phyloP scores from a whole-genome alignment of 139 green algal species.

The Tetraselmis chui region DNA sequence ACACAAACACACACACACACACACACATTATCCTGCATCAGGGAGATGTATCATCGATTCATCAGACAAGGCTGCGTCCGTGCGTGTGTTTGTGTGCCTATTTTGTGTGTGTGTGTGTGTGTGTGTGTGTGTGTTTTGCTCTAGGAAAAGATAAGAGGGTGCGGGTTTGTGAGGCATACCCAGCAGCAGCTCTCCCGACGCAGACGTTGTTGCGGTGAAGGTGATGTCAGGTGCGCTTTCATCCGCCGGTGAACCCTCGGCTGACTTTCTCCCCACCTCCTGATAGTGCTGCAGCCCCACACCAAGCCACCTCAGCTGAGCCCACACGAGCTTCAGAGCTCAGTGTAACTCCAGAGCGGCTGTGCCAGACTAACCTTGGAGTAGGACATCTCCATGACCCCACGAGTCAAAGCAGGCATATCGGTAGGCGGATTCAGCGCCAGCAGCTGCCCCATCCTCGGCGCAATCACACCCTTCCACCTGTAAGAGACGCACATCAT shows the following conservation, averaged over 20 bases:
- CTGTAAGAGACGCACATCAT: not conserved
- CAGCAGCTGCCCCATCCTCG: slow-evolving; percentile 54
- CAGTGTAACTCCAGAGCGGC: too few relatives aligned
- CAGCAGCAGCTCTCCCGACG: slow-evolving; percentile 48
- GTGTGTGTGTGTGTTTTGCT: too few relatives aligned
- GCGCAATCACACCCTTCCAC: slow-evolving; percentile 45
- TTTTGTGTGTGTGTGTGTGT: too few relatives aligned
- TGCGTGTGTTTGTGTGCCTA: not conserved
- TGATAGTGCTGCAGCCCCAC: too few relatives aligned
- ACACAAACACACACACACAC: too few relatives aligned
- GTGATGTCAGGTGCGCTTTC: slow-evolving; percentile 49
- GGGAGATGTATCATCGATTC: too few relatives aligned
- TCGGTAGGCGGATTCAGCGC: slow-evolving; percentile 35
- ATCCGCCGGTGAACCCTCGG: too few relatives aligned
- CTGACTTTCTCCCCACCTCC: too few relatives aligned
- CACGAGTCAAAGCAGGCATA: slow-evolving; percentile 37
- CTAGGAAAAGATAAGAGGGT: not conserved
- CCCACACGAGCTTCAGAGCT: too few relatives aligned
- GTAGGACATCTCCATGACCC: slow-evolving; percentile 74
- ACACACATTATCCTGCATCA: too few relatives aligned
- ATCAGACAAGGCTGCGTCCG: not conserved
- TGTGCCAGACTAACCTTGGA: slow-evolving; percentile 38
- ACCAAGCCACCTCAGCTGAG: too few relatives aligned
- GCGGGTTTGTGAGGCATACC: slow-evolving; percentile 15
- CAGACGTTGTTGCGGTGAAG: slow-evolving; percentile 66